Base-by-base conservation (phyloP, 164 flowering plant genomes). In the Macadamia integrifolia region DNA sequence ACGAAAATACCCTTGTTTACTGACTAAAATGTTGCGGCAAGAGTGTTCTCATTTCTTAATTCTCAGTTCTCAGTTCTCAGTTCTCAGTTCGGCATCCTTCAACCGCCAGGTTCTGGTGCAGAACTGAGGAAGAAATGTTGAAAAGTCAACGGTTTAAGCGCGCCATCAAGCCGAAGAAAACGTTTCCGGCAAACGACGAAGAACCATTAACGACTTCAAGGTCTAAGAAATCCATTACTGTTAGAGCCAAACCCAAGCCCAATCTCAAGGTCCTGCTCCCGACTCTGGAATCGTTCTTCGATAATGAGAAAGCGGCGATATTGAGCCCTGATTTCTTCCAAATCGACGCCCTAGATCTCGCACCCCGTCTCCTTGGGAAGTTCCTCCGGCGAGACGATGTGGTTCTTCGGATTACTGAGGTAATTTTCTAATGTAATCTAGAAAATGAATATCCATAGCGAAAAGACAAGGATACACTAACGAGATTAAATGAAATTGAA, bases 291-390 rank as follows among this genome's bases (percentile, higher is more conserved):
- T 23, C 72, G 28, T 66, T 30, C 12, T n/a, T 48, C 0, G 15
- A 70, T 28, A 40, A 43, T 32, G 57, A 40, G 9, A 28, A 62
- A 17, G 69, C 66, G 69, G 55, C 68, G n/a, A 80, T 87, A 44
- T 60, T 91, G 77, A 58, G 78, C 7, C 75, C 74, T 18, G 78
- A 82, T 29, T 92, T 90, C 81, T 94, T 79, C 70, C 88, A 79
- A 74, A 71, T 88, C 12, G 99, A 92, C 65, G 93, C 99, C 32
- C 84, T 94, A n/a, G 87, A 89, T 52, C 93, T 94, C 40, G 98
- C 99, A 12, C 98, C 98, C 0, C 91, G 88, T 48, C 86, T 94
- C 67, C 92, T 94, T 30, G 99, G 99, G n/a, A 94, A 94, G 86
- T 82, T 85, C 43, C 84, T 95, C 13, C 79, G 84, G 69, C 75